phyloP scores from a whole-genome alignment of 2,329 filamentous ascomycete genomes.

The Massarina eburnea region DNA sequence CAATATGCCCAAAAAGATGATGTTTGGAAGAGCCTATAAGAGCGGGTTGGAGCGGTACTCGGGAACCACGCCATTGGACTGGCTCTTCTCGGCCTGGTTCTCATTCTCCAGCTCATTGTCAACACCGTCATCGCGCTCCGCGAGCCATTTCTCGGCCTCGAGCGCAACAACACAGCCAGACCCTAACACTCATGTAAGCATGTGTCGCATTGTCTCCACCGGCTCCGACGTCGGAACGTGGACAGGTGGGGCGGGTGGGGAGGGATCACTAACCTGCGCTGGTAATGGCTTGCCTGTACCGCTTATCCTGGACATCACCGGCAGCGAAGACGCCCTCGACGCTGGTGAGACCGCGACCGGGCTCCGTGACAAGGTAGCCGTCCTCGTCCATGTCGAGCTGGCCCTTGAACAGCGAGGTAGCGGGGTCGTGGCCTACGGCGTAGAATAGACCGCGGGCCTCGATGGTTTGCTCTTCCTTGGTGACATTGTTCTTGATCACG shows the following conservation, averaged over 20 bases:
- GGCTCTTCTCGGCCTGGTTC: constrained; percentile 53
- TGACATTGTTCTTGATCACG: constrained; percentile 75
- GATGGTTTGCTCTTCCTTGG: constrained; percentile 77
- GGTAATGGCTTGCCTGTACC: constrained; percentile 95
- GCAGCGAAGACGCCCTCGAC: constrained; percentile 92
- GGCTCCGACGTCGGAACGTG: constrained; percentile 12
- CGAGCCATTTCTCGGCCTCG: constrained; percentile 90
- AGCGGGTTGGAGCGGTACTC: constrained; percentile 67
- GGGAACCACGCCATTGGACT: constrained; percentile 57
- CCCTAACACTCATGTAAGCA: constrained; percentile 54
- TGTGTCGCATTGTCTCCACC: constrained; percentile 6
- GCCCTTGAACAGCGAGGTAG: constrained; percentile 84
- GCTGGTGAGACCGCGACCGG: constrained; percentile 85
- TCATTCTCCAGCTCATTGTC: constrained; percentile 51
- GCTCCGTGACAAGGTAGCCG: constrained; percentile 85
- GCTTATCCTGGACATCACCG: constrained; percentile 98
- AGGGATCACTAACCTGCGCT: constrained; percentile 78
- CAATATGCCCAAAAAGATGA: background rate
- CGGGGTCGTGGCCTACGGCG: constrained; percentile 94
- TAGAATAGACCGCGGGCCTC: constrained; percentile 95
- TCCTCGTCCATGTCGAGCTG: constrained; percentile 87
- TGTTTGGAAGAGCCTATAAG: constrained; percentile 45
- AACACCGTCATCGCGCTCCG: constrained; percentile 67
- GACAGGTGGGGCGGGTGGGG: background rate
- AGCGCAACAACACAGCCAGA: constrained; percentile 94